These are phyloP conservation scores for Alternaria arbusti DNA, from an alignment of 2,329 filamentous ascomycete genomes.

Conservation along the genomic window DNA sequence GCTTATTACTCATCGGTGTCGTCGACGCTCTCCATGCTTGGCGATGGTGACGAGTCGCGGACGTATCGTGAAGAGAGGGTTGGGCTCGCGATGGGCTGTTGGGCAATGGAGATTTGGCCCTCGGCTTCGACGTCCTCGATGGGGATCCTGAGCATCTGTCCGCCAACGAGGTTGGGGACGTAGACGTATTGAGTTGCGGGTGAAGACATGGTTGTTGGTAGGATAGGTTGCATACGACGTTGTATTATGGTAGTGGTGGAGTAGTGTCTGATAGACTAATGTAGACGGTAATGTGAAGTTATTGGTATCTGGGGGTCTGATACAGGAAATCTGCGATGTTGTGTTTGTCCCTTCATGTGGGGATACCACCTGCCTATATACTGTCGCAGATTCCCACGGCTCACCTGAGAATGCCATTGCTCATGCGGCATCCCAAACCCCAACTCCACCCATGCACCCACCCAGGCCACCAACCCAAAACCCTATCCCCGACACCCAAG, in stretches of 20 bases:
- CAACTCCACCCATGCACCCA: constrained; percentile 25
- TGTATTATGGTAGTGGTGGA: neutral
- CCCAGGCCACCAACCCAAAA: constrained; percentile 24
- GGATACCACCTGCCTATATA: constrained; percentile 13
- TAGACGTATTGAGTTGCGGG: constrained; percentile 44
- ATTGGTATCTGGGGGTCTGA: neutral
- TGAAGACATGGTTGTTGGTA: constrained; percentile 35
- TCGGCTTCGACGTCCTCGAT: constrained; percentile 34
- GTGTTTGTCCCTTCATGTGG: neutral
- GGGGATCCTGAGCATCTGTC: constrained; percentile 46
- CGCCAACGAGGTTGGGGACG: constrained; percentile 48
- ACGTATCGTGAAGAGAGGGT: constrained; percentile 20
- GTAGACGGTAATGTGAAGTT: neutral
- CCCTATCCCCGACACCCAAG: constrained; percentile 28
- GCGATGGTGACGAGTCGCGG: constrained; percentile 35
- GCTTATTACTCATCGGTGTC: constrained; percentile 30
- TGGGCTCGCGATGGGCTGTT: constrained; percentile 21
- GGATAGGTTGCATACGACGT: neutral
- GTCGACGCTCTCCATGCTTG: constrained; percentile 37
- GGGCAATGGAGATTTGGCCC: constrained; percentile 18
- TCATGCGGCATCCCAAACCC: constrained; percentile 13
- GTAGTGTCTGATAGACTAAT: neutral
- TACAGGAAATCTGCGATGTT: constrained; percentile 1
- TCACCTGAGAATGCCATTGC: constrained; percentile 6
- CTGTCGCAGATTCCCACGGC: constrained; percentile 1